Conservation (phyloP, 805 yeast genomes). For the Wilhelminamyces savonicus region DNA sequence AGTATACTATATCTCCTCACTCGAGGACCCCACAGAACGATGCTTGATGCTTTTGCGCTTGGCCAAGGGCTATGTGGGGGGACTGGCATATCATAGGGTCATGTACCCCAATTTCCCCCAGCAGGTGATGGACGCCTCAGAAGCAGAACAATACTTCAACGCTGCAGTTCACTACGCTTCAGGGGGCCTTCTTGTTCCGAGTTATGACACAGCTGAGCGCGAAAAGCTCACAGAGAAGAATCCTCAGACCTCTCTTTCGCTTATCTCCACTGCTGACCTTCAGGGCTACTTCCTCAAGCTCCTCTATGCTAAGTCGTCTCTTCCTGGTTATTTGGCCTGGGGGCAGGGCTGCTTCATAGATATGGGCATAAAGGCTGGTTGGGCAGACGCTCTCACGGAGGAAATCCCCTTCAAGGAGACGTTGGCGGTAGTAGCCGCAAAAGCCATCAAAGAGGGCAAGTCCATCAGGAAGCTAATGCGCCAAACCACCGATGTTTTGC, state of each 20-base stretch:
- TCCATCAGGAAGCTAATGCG: constrained; percentile 2
- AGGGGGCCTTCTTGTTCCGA: constrained; percentile 1
- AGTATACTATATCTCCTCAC: too few species aligned
- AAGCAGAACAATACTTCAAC: constrained; percentile 2
- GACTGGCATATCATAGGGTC: too few species aligned
- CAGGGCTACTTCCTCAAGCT: constrained; percentile 2
- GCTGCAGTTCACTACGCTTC: constrained; percentile 4
- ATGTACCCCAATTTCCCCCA: constrained; percentile 7
- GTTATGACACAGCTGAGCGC: constrained; percentile 1
- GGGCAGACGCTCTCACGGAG: constrained; percentile 1
- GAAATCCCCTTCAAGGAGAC: constrained; percentile 7
- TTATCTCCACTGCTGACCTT: constrained; percentile 2
- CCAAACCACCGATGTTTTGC: constrained; percentile 5
- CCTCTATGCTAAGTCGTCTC: constrained; percentile 3
- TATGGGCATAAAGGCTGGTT: too few species aligned
- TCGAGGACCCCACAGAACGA: too few species aligned
- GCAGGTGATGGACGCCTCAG: constrained; percentile 7
- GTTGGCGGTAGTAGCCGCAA: constrained; percentile 2
- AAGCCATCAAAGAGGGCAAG: constrained; percentile 1
- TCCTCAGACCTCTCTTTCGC: neutral
- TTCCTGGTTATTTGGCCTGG: too few species aligned
- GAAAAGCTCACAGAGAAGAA: constrained; percentile 1
- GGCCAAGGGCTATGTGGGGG: too few species aligned
- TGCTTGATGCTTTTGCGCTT: too few species aligned
- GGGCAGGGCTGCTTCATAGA: too few species aligned